These are phyloP conservation scores for Eucalyptus tenuipes DNA, from an alignment of 345 rosid genomes.

Conservation along the genomic window DNA sequence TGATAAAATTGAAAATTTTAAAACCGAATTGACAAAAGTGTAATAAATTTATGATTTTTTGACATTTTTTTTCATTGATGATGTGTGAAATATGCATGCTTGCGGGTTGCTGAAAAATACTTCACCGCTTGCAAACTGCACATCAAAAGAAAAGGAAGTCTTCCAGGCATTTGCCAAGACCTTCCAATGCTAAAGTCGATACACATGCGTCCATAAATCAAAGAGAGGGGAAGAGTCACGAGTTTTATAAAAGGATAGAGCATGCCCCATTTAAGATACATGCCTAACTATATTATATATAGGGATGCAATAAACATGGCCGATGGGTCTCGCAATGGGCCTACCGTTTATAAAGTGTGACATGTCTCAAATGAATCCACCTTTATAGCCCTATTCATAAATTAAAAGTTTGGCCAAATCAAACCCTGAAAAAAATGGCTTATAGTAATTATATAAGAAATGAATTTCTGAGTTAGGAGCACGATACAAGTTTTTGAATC, in stretches of 20 bases:
- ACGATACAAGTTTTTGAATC: neutral
- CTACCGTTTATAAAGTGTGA: neutral
- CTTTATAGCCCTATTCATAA: neutral
- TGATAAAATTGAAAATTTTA: accelerated
- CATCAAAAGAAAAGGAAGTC: neutral
- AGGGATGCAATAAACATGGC: neutral
- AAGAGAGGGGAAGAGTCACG: neutral
- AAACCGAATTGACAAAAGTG: accelerated
- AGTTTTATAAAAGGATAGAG: neutral
- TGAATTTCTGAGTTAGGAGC: neutral
- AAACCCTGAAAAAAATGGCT: neutral
- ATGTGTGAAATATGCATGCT: neutral
- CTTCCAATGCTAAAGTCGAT: neutral
- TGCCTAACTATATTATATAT: neutral
- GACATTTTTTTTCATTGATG: too few species aligned
- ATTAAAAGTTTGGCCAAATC: neutral
- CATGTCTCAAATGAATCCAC: neutral
- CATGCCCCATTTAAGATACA: neutral
- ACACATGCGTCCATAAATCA: neutral
- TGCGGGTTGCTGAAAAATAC: neutral
- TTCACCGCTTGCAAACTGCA: neutral
- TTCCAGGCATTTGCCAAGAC: neutral
- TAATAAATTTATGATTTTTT: too few species aligned
- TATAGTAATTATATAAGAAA: neutral
- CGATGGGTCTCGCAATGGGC: neutral